Percentiles rank a stretch among this genome's conserved stretches.
These are phyloP conservation scores for Tetrapisispora arboricola DNA, from an alignment of 805 yeast species.

Conservation along the genomic window DNA sequence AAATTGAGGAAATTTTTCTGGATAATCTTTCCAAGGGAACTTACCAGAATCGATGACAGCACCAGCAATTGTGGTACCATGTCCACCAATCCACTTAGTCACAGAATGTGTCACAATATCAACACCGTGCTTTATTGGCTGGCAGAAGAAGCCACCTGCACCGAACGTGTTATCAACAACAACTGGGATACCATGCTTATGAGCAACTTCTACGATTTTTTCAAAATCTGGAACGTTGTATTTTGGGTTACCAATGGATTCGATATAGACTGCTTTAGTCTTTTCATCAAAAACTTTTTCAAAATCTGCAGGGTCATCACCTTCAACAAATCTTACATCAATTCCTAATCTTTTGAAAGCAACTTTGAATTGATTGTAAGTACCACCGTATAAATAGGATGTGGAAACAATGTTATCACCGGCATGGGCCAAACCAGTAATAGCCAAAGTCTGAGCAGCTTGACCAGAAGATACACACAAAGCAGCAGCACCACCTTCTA, in stretches of 20 bases:
- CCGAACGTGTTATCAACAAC: slow-evolving; percentile 96
- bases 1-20: slow-evolving; percentile 84
- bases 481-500: slow-evolving; percentile 89
- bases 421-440: slow-evolving; percentile 69
- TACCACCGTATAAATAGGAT: slow-evolving; percentile 87
- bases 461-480: slow-evolving; percentile 91
- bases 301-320: slow-evolving; percentile 65
- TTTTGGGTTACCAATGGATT: slow-evolving; percentile 87
- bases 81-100: slow-evolving; percentile 97
- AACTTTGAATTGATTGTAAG: slow-evolving; percentile 90
- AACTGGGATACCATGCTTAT: slow-evolving; percentile 76
- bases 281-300: slow-evolving; percentile 65
- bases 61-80: slow-evolving; percentile 92
- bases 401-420: slow-evolving; percentile 91
- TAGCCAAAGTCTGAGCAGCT: slow-evolving; percentile 84
- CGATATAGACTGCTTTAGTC: slow-evolving; percentile 85
- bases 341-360: slow-evolving; percentile 84
- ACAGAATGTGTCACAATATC: slow-evolving; percentile 91
- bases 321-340: slow-evolving; percentile 73
- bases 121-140: slow-evolving; percentile 82
- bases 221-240: slow-evolving; percentile 89
- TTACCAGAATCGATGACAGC: slow-evolving; percentile 83
- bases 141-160: slow-evolving; percentile 84
- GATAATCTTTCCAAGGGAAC: slow-evolving; percentile 81
- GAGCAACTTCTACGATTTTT: slow-evolving; percentile 64